Conservation (phyloP, 345 rosid genomes). For the Melaleuca quinquenervia region DNA sequence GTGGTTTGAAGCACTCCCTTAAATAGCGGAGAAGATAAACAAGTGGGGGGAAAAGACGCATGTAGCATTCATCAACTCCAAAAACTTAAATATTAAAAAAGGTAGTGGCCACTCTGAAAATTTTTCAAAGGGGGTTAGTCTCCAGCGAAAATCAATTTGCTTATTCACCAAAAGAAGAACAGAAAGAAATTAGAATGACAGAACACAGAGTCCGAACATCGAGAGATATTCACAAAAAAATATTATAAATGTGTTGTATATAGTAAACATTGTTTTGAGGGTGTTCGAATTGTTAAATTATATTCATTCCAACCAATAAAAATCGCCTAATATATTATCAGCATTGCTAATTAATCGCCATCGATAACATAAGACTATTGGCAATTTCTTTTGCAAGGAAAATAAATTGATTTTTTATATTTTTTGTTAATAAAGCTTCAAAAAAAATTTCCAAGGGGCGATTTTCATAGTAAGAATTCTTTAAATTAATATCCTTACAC, state of each 20-base stretch:
- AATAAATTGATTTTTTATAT: no score
- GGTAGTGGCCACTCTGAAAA: not conserved
- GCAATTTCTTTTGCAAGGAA: no score
- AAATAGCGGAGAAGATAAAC: not conserved
- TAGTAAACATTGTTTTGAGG: not conserved
- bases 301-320: no score
- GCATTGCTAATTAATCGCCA: no score
- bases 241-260: not conserved
- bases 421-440: no score
- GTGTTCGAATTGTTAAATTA: no score
- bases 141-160: not conserved
- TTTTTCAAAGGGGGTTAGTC: not conserved
- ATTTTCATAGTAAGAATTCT: no score
- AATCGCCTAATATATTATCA: no score
- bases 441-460: no score
- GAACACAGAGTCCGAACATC: not conserved
- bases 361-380: no score
- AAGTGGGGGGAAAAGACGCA: not conserved
- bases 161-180: not conserved
- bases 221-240: not conserved
- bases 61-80: not conserved
- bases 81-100: not conserved
- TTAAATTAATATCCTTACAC: no score
- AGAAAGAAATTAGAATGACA: not conserved
- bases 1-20: not conserved